Conservation (phyloP, 2,329 filamentous ascomycete genomes). For the Fusarium compactum region DNA sequence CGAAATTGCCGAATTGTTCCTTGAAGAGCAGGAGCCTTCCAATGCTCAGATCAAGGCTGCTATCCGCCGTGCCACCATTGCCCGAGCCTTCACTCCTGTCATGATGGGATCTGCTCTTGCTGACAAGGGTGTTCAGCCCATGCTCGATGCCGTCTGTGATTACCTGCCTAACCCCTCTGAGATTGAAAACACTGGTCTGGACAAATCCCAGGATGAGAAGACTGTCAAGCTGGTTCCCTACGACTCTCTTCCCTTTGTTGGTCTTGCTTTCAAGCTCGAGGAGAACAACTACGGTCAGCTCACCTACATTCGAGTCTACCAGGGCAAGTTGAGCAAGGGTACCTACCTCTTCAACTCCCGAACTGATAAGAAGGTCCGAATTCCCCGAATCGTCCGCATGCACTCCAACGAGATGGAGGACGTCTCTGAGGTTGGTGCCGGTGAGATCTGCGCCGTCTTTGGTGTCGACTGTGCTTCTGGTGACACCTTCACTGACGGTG, state of each 20-base stretch:
- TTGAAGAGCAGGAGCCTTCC: conserved; percentile 86
- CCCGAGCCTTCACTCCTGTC: conserved; percentile 90
- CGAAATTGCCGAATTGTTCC: conserved; percentile 93
- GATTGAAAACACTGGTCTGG: conserved; percentile 89
- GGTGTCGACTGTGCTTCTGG: conserved; percentile 97
- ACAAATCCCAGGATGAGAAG: conserved; percentile 81
- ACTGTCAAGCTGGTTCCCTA: conserved; percentile 91
- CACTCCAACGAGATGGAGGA: conserved; percentile 99
- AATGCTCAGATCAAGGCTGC: conserved; percentile 89
- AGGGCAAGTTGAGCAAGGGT: conserved; percentile 89
- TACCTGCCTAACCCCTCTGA: conserved; percentile 93
- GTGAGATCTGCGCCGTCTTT: conserved; percentile 98
- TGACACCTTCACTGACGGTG: conserved; percentile 96
- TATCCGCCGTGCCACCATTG: conserved; percentile 90
- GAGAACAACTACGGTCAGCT: conserved; percentile 98
- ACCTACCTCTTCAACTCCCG: conserved; percentile 93
- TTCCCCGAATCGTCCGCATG: conserved; percentile 98
- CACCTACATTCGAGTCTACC: conserved; percentile 98
- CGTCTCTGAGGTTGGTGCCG: conserved; percentile 89
- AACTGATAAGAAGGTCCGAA: conserved; percentile 94
- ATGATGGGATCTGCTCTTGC: conserved; percentile 96
- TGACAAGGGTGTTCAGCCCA: conserved; percentile 94
- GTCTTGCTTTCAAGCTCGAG: conserved; percentile 97
- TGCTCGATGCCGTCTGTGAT: conserved; percentile 96
- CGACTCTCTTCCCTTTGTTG: conserved; percentile 92